Conservation (phyloP, 2,329 filamentous ascomycete species). For the Apiospora hydei region DNA sequence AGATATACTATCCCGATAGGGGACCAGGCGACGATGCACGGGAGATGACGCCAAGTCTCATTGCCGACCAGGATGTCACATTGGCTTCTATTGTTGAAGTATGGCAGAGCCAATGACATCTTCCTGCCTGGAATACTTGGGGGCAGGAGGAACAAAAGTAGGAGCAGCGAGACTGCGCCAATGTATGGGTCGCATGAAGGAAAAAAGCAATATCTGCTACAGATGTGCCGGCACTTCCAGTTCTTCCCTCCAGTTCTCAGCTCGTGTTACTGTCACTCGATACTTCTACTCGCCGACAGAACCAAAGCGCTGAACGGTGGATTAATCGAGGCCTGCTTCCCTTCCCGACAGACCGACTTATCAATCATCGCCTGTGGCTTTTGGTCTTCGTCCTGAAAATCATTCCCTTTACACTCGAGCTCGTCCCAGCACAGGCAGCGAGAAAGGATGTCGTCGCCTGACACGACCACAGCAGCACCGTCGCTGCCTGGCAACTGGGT, state of each 20-base stretch:
- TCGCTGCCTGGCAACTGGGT: neutral
- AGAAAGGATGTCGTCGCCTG: constrained; percentile 11
- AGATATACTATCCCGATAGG: neutral
- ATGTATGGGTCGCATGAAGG: neutral
- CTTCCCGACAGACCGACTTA: neutral
- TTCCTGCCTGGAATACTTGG: neutral
- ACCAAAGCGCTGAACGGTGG: too few relatives aligned
- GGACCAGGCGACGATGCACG: neutral
- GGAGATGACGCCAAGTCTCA: constrained; percentile 17
- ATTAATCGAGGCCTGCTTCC: neutral
- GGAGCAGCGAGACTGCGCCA: constrained; percentile 2
- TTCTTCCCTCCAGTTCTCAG: neutral
- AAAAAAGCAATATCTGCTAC: neutral
- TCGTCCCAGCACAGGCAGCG: neutral
- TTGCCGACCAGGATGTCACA: neutral
- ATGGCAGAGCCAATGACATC: neutral
- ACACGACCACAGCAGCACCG: constrained; percentile 17
- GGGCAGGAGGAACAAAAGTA: neutral
- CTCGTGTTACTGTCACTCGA: neutral
- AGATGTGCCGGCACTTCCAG: neutral
- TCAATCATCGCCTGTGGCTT: neutral
- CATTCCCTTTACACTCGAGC: neutral
- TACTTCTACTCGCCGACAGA: neutral
- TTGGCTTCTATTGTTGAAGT: neutral
- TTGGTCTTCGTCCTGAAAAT: neutral